Evolutionary conservation across 2,329 filamentous ascomycete species (phyloP).

Genomic region (Hirsutella rhossiliensis): DNA sequence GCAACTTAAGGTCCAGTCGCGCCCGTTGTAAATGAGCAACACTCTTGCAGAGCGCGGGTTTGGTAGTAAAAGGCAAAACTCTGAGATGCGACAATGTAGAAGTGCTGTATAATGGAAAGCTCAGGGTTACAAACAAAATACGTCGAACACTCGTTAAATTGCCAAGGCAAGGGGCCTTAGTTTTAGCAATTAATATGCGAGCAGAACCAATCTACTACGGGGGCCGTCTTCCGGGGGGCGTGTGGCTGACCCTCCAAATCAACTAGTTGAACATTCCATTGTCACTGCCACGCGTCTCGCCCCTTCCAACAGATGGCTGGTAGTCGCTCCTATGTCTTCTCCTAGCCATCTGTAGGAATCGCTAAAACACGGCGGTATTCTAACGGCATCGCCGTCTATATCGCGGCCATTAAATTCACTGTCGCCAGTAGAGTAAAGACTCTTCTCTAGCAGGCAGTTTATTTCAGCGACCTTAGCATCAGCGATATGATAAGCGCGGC

Average conservation of each 20-base stretch:
- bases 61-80: too few species aligned
- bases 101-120: too few species aligned
- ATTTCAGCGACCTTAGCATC: not conserved
- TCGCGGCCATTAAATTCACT: not conserved
- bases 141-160: too few species aligned
- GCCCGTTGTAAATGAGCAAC: too few species aligned
- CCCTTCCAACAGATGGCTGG: not conserved
- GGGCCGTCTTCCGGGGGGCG: not conserved
- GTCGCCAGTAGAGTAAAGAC: not conserved
- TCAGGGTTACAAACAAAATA: too few species aligned
- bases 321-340: not conserved
- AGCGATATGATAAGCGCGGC: not conserved
- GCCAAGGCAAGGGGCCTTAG: too few species aligned
- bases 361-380: not conserved
- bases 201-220: not conserved
- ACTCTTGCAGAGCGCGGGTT: too few species aligned
- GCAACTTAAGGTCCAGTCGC: too few species aligned
- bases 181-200: too few species aligned
- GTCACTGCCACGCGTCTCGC: not conserved
- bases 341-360: not conserved
- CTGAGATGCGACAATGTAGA: too few species aligned
- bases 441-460: not conserved
- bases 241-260: not conserved
- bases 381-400: not conserved
- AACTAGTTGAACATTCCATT: not conserved